Evolutionary conservation across 352 stramenopile species (phyloP), one percentile per base, ranked within the genome.

Genomic region (Elongisporangium prolatum): DNA sequence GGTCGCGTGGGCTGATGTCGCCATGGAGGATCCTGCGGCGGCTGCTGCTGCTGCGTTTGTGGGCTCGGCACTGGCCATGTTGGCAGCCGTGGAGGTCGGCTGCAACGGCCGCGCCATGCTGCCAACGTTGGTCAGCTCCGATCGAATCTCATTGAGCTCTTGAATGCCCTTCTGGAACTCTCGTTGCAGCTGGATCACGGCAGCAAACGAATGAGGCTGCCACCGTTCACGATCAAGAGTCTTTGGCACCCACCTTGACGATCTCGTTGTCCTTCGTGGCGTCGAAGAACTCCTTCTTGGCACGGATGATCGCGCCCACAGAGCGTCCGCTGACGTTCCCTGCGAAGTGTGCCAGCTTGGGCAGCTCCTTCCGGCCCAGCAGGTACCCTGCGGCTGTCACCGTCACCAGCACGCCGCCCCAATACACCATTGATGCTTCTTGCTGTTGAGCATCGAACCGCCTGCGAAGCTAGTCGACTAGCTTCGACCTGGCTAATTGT

Each of bases 221-320:
- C 5, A 21, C 50, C 25, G 40, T 5, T 14, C 13, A 48, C 14
- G 1, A 48, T 21, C n/a, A 49, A 25, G 20, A 2, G 2, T 48
- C 21, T 2, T 38, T 22, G 3, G 20, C 21, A 21, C 57, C 9
- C 18, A 86, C 77, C 64, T 88, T 88, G 63, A 92, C 77, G 5
- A 92, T 74, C 38, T 92, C 75, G 52, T 83, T 88, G 75, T 90
- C 77, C 47, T 83, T 87, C 1, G 83, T 92, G 21, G 80, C 83
- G 67, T 92, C 78, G 52, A 90, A 92, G 64, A 90, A 92, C 69
- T 92, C 80, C 50, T 89, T 84, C 65, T 92, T 92, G 37, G 83
- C 83, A 50, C 83, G 83, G 24, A 92, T 56, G 48, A 90, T 81
- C 9, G 83, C 83, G 22, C 83, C 83, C 9, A 92, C 71, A 0